A percentile compares a stretch with the other conserved stretches of the same genome.
phyloP scores from a whole-genome alignment of 352 stramenopile species.

The Phytopythium vexans region DNA sequence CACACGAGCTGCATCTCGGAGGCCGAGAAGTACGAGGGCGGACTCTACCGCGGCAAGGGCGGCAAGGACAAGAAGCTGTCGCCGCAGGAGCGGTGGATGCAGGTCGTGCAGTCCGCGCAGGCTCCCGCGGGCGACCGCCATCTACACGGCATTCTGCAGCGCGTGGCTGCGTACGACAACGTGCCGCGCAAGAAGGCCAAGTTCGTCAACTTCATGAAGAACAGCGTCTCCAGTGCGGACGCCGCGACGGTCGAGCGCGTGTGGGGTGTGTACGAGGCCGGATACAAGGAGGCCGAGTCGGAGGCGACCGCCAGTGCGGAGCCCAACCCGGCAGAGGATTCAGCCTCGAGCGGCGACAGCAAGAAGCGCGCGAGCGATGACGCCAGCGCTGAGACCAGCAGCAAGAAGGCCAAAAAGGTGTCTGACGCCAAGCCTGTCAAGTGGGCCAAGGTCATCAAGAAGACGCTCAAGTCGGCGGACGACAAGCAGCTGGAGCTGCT shows the following conservation, averaged over 20 bases:
- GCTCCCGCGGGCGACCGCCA: slow-evolving; percentile 41
- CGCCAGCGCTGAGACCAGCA: slow-evolving; percentile 7
- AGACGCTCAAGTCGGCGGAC: slow-evolving; percentile 37
- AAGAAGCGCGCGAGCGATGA: slow-evolving; percentile 53
- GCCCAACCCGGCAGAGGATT: not conserved
- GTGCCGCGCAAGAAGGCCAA: slow-evolving; percentile 93
- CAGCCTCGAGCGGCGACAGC: slow-evolving; percentile 11
- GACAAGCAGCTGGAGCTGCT: slow-evolving; percentile 54
- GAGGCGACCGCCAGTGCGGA: slow-evolving; percentile 12
- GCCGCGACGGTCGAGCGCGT: slow-evolving; percentile 50
- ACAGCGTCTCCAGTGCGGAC: slow-evolving; percentile 67
- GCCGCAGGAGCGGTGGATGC: slow-evolving; percentile 87
- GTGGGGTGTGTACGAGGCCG: slow-evolving; percentile 68
- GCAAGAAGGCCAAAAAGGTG: slow-evolving; percentile 50
- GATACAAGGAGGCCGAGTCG: slow-evolving; percentile 44
- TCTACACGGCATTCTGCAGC: slow-evolving; percentile 64
- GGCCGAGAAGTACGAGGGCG: slow-evolving; percentile 93
- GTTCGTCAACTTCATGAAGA: slow-evolving; percentile 91
- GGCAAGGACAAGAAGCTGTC: slow-evolving; percentile 73
- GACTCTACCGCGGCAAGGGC: slow-evolving; percentile 71
- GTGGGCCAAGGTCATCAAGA: slow-evolving; percentile 70
- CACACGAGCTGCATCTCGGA: slow-evolving; percentile 93
- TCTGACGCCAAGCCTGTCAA: slow-evolving; percentile 49
- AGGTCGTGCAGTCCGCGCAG: slow-evolving; percentile 56
- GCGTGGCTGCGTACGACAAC: slow-evolving; percentile 84